phyloP scores from a whole-genome alignment of 352 stramenopile species.

The Pythium dissotocum region DNA sequence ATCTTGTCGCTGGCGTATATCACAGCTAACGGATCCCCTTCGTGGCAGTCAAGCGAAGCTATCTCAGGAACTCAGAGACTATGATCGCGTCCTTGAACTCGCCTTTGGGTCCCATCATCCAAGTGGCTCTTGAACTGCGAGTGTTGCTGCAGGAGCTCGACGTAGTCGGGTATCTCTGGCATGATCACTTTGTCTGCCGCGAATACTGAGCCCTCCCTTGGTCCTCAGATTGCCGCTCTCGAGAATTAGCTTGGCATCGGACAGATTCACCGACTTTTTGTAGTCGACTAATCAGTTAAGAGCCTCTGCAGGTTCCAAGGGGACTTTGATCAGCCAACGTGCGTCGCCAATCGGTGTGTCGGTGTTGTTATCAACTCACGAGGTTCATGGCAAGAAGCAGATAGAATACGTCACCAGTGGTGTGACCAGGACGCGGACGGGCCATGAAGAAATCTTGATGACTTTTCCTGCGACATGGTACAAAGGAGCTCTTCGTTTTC shows the following conservation, averaged over 20 bases:
- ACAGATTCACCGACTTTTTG: background rate
- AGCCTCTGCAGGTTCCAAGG: too few species aligned
- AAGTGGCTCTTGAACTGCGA: conserved; percentile 36
- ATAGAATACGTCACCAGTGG: too few species aligned
- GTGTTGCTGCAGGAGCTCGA: conserved; percentile 41
- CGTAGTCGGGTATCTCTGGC: conserved; percentile 44
- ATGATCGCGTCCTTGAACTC: conserved; percentile 23
- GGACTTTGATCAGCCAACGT: too few species aligned
- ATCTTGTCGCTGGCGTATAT: too few species aligned
- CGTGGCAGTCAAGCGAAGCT: background rate
- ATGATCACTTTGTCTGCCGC: conserved; percentile 49
- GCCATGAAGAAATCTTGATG: too few species aligned
- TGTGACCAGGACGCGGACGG: background rate
- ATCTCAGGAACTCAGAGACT: conserved; percentile 23
- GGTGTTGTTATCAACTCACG: too few species aligned
- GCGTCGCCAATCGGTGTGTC: too few species aligned
- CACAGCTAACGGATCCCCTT: too few species aligned
- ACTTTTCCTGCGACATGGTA: background rate
- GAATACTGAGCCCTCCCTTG: conserved; percentile 33
- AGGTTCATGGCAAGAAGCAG: too few species aligned
- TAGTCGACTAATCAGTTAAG: too few species aligned
- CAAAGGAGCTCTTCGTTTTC: background rate
- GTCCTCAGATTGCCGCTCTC: conserved; percentile 32
- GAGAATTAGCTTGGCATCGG: conserved; percentile 50
- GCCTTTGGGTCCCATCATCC: conserved; percentile 10